These are phyloP conservation scores for Acacia acuminata DNA, from an alignment of 306 rosid genomes.

Conservation along the genomic window DNA sequence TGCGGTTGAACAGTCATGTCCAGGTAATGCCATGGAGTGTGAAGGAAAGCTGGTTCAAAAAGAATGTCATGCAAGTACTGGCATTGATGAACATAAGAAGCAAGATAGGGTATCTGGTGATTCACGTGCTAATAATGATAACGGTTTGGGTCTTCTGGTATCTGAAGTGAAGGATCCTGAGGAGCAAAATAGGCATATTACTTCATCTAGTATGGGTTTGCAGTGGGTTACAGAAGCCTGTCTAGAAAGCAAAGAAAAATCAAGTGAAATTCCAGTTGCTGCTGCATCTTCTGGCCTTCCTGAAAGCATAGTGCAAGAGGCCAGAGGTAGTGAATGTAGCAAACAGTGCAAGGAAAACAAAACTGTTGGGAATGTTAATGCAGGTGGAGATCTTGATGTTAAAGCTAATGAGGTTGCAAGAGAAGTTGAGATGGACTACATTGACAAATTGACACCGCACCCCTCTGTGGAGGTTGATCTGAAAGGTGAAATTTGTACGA, in stretches of 20 bases:
- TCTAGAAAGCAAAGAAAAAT: constrained; percentile 43
- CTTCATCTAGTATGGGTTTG: constrained; percentile 32
- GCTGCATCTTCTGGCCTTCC: constrained; percentile 31
- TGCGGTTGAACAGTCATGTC: constrained; percentile 47
- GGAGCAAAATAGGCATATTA: constrained; percentile 28
- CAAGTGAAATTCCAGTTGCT: constrained; percentile 33
- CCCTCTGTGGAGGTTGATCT: constrained; percentile 39
- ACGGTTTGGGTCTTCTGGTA: constrained; percentile 25
- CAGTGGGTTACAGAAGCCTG: constrained; percentile 31
- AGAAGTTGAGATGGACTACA: constrained; percentile 37
- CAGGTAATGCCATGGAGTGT: constrained; percentile 43
- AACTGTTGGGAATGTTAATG: constrained; percentile 31
- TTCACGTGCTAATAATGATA: constrained; percentile 37
- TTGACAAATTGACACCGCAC: constrained; percentile 18
- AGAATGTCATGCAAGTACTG: constrained; percentile 32
- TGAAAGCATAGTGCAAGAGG: constrained; percentile 34
- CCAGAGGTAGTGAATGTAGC: constrained; percentile 34
- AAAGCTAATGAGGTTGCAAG: constrained; percentile 33
- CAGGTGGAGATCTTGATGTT: constrained; percentile 36
- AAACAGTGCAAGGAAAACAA: constrained; percentile 36
- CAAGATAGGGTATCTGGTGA: constrained; percentile 28
- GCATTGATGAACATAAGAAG: constrained; percentile 36
- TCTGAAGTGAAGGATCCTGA: constrained; percentile 40
- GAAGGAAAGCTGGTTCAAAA: constrained; percentile 40
- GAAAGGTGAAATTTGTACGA: constrained; percentile 16